Percentiles rank a stretch among this genome's conserved stretches.
Evolutionary conservation across 768 basidiomycete genomes (phyloP).

Genomic region (Suillus paluster): DNA sequence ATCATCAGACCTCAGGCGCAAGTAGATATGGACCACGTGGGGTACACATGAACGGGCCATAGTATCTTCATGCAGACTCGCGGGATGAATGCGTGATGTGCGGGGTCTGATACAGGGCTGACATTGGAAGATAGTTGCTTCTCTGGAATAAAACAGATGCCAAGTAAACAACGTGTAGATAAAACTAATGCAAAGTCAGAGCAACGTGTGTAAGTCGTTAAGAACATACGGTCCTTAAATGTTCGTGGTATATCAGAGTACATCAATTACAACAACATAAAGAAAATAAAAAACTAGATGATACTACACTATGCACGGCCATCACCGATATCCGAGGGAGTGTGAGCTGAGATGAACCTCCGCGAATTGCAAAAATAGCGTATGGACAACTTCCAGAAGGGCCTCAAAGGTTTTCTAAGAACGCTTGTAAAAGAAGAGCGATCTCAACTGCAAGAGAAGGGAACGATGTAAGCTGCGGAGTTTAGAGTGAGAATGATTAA

Average conservation of each 20-base stretch:
- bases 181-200: not conserved
- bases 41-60: not conserved
- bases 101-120: not conserved
- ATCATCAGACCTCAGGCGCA: too few species aligned
- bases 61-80: not conserved
- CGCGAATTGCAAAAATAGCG: conserved; percentile 10
- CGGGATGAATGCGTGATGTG: not conserved
- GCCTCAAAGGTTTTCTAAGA: conserved; percentile 4
- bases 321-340: conserved; percentile 13
- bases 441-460: conserved; percentile 13
- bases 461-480: conserved; percentile 10
- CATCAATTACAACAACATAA: conserved; percentile 4
- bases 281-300: not conserved
- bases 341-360: conserved; percentile 8
- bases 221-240: conserved; percentile 1
- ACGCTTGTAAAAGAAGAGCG: conserved; percentile 6
- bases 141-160: not conserved
- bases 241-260: not conserved
- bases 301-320: conserved; percentile 12
- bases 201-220: not conserved
- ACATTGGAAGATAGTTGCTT: not conserved
- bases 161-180: not conserved
- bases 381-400: conserved; percentile 3
- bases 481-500: conserved; percentile 4
- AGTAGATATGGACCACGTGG: not conserved